Evolutionary conservation across 805 yeast genomes (phyloP), one percentile per base, ranked within the genome.

Genomic region (Kuraishia ogatae): DNA sequence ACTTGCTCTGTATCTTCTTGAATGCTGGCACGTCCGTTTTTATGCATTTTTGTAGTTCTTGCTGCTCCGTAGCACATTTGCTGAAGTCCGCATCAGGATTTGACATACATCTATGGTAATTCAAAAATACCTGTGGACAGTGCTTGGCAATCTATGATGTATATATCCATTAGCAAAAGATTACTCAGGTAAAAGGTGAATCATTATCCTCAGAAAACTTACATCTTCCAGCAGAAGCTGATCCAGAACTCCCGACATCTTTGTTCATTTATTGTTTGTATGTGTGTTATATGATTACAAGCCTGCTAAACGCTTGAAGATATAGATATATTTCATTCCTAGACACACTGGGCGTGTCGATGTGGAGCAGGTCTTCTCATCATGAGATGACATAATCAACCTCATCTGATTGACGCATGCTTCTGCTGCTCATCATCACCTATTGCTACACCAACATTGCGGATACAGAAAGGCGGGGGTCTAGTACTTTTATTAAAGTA

Each of bases 161-260:
- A 24, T 48, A 19, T 49, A n/a, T 23, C 23, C 43, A 47, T 43
- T 22, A 20, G 26, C 10, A 17, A 48, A 51, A 29, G 50, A 17
- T 10, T 23, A n/a, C n/a, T 10, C 22, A 8, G n/a, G 50, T 13
- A 22, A n/a, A 47, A 21, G n/a, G 43, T 10, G 4, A 47, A 21
- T 46, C n/a, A 23, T 50, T 7, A 1, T 17, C 1, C 13, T 11
- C 2, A 26, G 22, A 24, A 8, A 10, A 50, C 78, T 58, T 57
- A 78, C 87, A 63, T 89, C 96, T 58, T 87, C 91, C 58, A 89
- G 79, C 35, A 89, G 77, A 53, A 85, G 73, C 64, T 88, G 92
- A 68, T 89, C 96, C 29, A 89, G 68, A 13, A 75, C 61, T 64
- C 74, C 66, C 17, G 81, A 72, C 79, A 78, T 76, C 50, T n/a